These are phyloP conservation scores for Malassezia obtusa DNA, from an alignment of 1,284 basidiomycete species.

Conservation along the genomic window DNA sequence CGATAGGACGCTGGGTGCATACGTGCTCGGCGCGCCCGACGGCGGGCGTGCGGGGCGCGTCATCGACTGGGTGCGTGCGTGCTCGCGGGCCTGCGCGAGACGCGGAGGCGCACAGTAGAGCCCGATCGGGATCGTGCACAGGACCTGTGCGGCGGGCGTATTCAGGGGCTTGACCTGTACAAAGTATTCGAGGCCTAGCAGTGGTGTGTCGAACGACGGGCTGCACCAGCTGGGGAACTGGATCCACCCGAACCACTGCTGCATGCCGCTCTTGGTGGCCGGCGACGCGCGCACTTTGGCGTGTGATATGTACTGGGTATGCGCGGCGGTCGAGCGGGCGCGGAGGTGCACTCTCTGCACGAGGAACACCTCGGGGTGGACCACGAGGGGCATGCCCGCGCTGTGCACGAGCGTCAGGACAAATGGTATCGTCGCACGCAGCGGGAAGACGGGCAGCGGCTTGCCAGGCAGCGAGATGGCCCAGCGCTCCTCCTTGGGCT, in stretches of 20 bases:
- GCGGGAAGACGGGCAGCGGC: constrained; percentile 19
- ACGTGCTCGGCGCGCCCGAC: neutral
- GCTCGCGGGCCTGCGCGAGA: constrained; percentile 4
- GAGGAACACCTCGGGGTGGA: constrained; percentile 12
- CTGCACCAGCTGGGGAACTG: constrained; percentile 21
- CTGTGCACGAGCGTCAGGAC: constrained; percentile 18
- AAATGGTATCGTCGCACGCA: constrained; percentile 28
- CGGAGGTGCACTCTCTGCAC: constrained; percentile 13
- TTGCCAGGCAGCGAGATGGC: constrained; percentile 23
- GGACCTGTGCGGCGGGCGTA: neutral
- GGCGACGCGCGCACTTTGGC: constrained; percentile 3
- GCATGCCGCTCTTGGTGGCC: constrained; percentile 12
- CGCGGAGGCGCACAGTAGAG: constrained; percentile 15
- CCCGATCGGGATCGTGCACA: constrained; percentile 6
- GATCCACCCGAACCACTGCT: constrained; percentile 16
- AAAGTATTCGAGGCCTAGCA: constrained; percentile 31
- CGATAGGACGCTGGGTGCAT: neutral
- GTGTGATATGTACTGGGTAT: constrained; percentile 8
- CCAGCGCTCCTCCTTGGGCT: constrained; percentile 19
- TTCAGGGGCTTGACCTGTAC: constrained; percentile 23
- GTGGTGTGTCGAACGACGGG: constrained; percentile 24
- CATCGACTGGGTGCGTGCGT: neutral
- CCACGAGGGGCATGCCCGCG: constrained; percentile 8
- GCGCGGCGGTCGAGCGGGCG: constrained; percentile 1
- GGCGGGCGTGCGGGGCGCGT: neutral